Conservation (phyloP, 1,284 basidiomycete species). For the Leccinum subrobustum region DNA sequence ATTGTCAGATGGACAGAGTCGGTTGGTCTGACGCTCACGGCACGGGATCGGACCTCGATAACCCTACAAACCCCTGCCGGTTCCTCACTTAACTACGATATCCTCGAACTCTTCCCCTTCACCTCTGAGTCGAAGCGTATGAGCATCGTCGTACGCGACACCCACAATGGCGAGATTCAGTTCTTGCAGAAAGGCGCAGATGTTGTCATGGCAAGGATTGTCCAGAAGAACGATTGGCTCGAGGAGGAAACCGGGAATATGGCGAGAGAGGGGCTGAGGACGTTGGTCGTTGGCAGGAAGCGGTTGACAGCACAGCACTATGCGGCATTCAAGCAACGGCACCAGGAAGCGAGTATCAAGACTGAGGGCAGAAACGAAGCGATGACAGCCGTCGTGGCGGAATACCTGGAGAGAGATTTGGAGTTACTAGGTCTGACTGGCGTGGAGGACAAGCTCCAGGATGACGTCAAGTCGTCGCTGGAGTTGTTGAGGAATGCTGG, state of each 20-base stretch:
- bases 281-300: constrained; percentile 90
- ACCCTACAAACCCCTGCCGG: constrained; percentile 73
- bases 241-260: constrained; percentile 99
- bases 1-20: constrained; percentile 99
- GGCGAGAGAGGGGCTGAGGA: constrained; percentile 95
- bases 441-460: constrained; percentile 98
- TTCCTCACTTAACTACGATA: constrained; percentile 68
- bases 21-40: constrained; percentile 85
- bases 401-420: constrained; percentile 85
- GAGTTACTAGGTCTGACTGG: constrained; percentile 94
- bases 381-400: constrained; percentile 72
- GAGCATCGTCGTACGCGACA: constrained; percentile 93
- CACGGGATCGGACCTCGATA: constrained; percentile 87
- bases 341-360: constrained; percentile 76
- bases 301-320: constrained; percentile 71
- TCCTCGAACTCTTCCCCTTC: constrained; percentile 96
- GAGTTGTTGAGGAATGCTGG: constrained; percentile 95
- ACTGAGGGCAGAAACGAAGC: constrained; percentile 82
- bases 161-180: constrained; percentile 70
- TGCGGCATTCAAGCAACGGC: constrained; percentile 70
- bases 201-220: constrained; percentile 93
- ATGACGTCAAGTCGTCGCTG: constrained; percentile 92
- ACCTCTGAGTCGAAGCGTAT: constrained; percentile 99
- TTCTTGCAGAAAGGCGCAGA: constrained; percentile 99
- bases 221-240: constrained; percentile 97